Evolutionary conservation across 306 rosid species (phyloP).

Genomic region (Begonia masoniana): DNA sequence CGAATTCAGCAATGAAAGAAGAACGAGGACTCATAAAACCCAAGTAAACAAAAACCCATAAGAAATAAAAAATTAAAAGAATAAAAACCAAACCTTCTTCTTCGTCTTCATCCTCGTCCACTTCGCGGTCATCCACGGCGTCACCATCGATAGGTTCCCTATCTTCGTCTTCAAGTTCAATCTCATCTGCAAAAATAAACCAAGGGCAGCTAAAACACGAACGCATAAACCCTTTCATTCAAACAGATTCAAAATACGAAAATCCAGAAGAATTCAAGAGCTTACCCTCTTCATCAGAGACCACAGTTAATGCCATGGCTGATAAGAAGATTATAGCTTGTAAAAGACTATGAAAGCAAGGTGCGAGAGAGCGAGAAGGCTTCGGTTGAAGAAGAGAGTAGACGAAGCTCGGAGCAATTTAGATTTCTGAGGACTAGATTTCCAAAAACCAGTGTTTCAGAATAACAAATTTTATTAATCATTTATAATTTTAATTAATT

Average conservation of each 20-base stretch:
- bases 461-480: too few species aligned
- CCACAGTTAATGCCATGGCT: constrained; percentile 29
- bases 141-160: constrained; percentile 51
- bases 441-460: too few species aligned
- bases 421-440: too few species aligned
- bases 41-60: background rate
- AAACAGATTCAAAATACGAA: background rate
- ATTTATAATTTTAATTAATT: too few species aligned
- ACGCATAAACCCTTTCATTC: constrained; percentile 11
- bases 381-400: too few species aligned
- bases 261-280: constrained; percentile 9
- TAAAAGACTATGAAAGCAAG: background rate
- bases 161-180: constrained; percentile 58
- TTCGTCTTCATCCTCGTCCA: constrained; percentile 54
- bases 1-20: too few species aligned
- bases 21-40: too few species aligned
- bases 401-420: too few species aligned
- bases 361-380: too few species aligned
- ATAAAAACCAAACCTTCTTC: constrained; percentile 40
- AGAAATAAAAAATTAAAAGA: background rate
- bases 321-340: background rate
- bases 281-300: constrained; percentile 59
- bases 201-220: constrained; percentile 1
- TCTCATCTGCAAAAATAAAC: constrained; percentile 41
- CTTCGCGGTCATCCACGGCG: constrained; percentile 27